Base-by-base conservation (phyloP, 1,139 yeast genomes). In the Lodderomyces orthopsilosis region DNA sequence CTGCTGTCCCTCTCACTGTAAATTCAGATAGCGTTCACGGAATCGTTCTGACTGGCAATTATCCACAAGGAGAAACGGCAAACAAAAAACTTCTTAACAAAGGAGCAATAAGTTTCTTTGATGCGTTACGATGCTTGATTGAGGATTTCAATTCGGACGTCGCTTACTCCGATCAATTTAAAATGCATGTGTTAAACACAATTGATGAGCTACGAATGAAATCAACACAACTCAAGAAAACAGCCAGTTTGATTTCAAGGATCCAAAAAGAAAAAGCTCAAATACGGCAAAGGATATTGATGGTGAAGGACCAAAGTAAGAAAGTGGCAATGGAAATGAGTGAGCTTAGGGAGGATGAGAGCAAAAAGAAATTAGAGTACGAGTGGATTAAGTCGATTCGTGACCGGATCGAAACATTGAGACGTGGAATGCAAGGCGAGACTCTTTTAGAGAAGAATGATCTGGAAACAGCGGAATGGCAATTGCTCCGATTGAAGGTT, bases 201-300 rank as follows among this genome's bases (percentile, higher is more conserved):
- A 49, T 72, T 22, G 60, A 56, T 26, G 57, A 65, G 46, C 50
- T 72, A 26, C 52, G 56, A 49, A 76, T 69, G 46, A 54, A 61
- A n/a, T 70, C 70, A 50, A 62, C 70, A 13, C 66, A 68, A 21
- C 75, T 78, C 36, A 65, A 69, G 38, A 70, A 70, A 39, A 57
- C 77, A 7, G 52, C 68, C 1, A 59, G 57, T 30, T 70, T 70
- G 27, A 64, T 79, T 6, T 46, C 51, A 6, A 61, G 59, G 26
- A 59, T 69, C 1, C 79, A 73, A 48, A 54, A 55, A 36, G 56
- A 61, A 37, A 79, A 79, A 51, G 66, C 68, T 41, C 66, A 64
- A 2, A 49, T 69, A 17, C 56, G 85, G 46, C 45, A 53, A n/a
- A 55, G 63, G 38, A 70, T 79, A 1, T 68, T 65, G 46, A 64